phyloP scores from a whole-genome alignment of 805 yeast genomes.

The Ogataea henricii region DNA sequence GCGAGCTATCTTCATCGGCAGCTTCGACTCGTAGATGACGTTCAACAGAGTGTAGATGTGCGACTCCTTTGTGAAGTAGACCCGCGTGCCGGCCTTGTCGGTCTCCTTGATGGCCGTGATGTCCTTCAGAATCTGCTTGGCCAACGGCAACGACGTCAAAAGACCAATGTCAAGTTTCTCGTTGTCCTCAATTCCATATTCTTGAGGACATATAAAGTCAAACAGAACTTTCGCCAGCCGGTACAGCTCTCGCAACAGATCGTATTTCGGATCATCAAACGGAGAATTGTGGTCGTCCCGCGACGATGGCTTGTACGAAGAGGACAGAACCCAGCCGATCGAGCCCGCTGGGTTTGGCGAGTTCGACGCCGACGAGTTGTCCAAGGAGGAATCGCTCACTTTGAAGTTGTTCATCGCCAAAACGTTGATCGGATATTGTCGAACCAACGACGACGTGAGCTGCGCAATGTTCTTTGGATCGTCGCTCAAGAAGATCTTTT shows the following conservation, averaged over 20 bases:
- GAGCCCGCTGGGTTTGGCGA: constrained; percentile 55
- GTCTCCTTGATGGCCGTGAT: constrained; percentile 75
- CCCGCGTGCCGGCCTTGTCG: constrained; percentile 80
- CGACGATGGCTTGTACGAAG: constrained; percentile 32
- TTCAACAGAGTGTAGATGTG: constrained; percentile 93
- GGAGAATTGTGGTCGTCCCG: constrained; percentile 39
- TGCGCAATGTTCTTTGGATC: constrained; percentile 45
- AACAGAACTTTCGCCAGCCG: constrained; percentile 88
- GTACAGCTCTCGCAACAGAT: constrained; percentile 83
- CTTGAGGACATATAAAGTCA: constrained; percentile 98
- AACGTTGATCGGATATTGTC: constrained; percentile 72
- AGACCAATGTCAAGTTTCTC: constrained; percentile 96
- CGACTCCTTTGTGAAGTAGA: constrained; percentile 94
- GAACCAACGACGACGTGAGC: constrained; percentile 53
- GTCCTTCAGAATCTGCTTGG: constrained; percentile 81
- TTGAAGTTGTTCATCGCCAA: constrained; percentile 77
- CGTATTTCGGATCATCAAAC: constrained; percentile 80
- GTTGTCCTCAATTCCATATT: constrained; percentile 93
- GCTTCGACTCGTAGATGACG: constrained; percentile 84
- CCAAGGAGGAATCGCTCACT: constrained; percentile 45
- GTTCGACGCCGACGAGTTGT: constrained; percentile 26
- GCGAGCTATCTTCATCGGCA: constrained; percentile 94
- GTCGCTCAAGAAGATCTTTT: constrained; percentile 74
- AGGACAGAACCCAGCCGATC: constrained; percentile 66
- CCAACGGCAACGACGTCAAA: constrained; percentile 89